phyloP scores from a whole-genome alignment of 2,329 filamentous ascomycete species.

The Xylariales sp. region DNA sequence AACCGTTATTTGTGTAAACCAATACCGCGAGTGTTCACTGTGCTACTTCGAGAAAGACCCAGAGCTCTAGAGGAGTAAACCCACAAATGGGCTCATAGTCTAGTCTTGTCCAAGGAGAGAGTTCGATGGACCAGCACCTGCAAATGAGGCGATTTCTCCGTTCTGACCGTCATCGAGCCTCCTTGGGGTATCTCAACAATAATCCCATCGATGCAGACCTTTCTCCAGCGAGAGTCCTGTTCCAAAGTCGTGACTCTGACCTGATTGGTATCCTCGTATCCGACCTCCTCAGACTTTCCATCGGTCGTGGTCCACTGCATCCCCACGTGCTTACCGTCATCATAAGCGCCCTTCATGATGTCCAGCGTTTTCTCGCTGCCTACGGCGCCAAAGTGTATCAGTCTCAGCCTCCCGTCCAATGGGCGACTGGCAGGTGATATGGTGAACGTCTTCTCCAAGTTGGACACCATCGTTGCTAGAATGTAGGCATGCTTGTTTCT shows the following conservation, averaged over 20 bases:
- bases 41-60: too few species aligned
- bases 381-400: conserved; percentile 71
- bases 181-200: conserved; percentile 69
- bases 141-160: conserved; percentile 37
- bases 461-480: conserved; percentile 70
- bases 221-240: conserved; percentile 68
- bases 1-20: too few species aligned
- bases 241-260: conserved; percentile 64
- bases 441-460: conserved; percentile 74
- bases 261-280: conserved; percentile 66
- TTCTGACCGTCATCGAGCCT: conserved; percentile 66
- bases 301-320: conserved; percentile 36
- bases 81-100: too few species aligned
- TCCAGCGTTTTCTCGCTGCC: conserved; percentile 65
- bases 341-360: conserved; percentile 66
- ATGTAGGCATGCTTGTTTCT: conserved; percentile 66
- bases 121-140: conserved; percentile 38
- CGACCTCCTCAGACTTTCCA: conserved; percentile 46
- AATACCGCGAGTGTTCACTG: too few species aligned
- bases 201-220: conserved; percentile 87
- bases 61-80: too few species aligned
- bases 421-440: conserved; percentile 72
- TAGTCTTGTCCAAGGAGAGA: too few species aligned
- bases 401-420: conserved; percentile 63
- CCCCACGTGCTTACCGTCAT: conserved; percentile 50